Evolutionary conservation across 2,329 filamentous ascomycete species (phyloP).

Genomic region (Paecilomyces dactylethromorphus): DNA sequence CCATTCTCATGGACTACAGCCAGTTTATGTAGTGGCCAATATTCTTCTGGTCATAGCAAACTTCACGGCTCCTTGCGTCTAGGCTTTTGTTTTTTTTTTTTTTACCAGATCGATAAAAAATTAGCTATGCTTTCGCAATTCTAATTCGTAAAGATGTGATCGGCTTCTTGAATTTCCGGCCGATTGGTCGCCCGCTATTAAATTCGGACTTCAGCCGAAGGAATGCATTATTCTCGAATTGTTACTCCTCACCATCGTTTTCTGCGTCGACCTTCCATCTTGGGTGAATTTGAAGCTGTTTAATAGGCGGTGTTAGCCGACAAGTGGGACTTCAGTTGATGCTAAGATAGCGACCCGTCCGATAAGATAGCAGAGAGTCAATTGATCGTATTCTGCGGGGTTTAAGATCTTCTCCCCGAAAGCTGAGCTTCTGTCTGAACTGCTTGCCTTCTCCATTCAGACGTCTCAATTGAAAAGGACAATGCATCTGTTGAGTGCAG

Average conservation of each 20-base stretch:
- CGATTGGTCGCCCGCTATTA: not conserved
- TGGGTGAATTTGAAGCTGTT: not conserved
- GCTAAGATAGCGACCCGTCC: not conserved
- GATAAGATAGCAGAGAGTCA: not conserved
- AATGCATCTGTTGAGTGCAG: not conserved
- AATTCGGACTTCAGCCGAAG: not conserved
- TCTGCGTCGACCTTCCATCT: not conserved
- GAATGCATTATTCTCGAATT: not conserved
- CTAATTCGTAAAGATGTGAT: not conserved
- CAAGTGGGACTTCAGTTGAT: not conserved
- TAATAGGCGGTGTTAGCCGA: not conserved
- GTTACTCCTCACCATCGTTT: not conserved
- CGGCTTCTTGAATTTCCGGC: not conserved
- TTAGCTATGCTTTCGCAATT: not conserved
- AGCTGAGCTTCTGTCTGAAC: not conserved
- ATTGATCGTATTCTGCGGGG: not conserved
- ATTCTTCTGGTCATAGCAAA: not conserved
- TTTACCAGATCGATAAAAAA: not conserved
- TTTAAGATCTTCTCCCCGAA: not conserved
- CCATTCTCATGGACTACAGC: no score
- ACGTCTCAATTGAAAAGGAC: not conserved
- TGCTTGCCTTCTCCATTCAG: not conserved
- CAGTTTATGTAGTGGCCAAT: no score
- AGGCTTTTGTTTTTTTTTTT: not conserved
- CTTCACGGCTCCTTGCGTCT: not conserved